Base-by-base conservation (phyloP, 2,329 filamentous ascomycete genomes). In the Hawksworthiomyces lignivorus region DNA sequence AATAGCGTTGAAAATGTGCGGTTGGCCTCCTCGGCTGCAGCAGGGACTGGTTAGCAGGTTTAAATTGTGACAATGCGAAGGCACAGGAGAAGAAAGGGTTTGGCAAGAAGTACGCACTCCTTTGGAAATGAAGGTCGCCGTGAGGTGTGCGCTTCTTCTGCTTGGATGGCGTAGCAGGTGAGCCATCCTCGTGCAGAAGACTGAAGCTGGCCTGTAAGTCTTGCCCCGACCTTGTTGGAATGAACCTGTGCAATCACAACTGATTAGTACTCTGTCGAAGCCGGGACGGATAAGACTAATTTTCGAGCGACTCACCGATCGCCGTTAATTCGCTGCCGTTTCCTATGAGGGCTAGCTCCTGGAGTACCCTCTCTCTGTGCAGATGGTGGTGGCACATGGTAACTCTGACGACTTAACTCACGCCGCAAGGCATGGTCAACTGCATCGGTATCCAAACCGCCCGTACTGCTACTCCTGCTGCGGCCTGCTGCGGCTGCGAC, bases 161-260 rank as follows among this genome's bases (percentile, higher is more conserved):
- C 58, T 82, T 86, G 4, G 88, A 90, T 1, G 90, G 87, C 2
- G 89, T 95, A 11, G 90, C 85, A 17, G 92, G 92, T 17, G 90
- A 96, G 29, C 84, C 88, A 59, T 95, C 88, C 48, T 96, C 90
- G 56, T 94, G 86, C 21, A 97, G 72, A 42, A 97, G 69, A 58
- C 82, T 95, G 64, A 92, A 97, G 62, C 88, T 94, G 40, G 90
- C 88, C 59, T 90, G 85, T 19, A 97, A 70, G 62, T 98, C 92
- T 62, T 95, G 88, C 6, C 90, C 92, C 50, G 89, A 83, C 31
- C 92, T 79, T 54, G 92, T 94, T 21, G 92, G 92, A 52, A 98
- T 97, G 60, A 98, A 98, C 55, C 92, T 94, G 58, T 44, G 38
- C 34, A 19, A 33, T 20, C 6, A 27, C 15, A 34, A 32, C 43